Evolutionary conservation across 2,329 filamentous ascomycete species (phyloP).

Genomic region (Botrytis elliptica): DNA sequence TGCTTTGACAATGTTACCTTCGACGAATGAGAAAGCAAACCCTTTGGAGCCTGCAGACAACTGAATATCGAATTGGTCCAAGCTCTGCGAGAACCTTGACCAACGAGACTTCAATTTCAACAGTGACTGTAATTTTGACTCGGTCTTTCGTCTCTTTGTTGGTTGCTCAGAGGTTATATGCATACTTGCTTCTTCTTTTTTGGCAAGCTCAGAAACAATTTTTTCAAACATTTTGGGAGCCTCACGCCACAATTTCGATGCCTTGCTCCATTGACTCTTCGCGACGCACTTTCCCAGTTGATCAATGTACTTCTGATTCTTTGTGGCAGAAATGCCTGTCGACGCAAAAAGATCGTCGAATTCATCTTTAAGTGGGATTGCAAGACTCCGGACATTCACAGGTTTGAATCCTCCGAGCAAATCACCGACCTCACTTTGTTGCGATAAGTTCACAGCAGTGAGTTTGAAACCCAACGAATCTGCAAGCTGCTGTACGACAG

Average conservation of each 20-base stretch:
- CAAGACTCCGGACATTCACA: constrained; percentile 82
- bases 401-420: constrained; percentile 95
- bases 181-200: constrained; percentile 42
- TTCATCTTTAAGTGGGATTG: constrained; percentile 87
- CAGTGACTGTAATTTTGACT: constrained; percentile 65
- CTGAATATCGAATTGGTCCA: constrained; percentile 79
- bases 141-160: constrained; percentile 66
- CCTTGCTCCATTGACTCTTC: constrained; percentile 82
- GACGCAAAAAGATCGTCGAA: constrained; percentile 86
- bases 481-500: constrained; percentile 89
- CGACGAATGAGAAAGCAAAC: constrained; percentile 93
- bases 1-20: constrained; percentile 96
- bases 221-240: constrained; percentile 83
- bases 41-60: constrained; percentile 67
- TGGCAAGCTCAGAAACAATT: constrained; percentile 57
- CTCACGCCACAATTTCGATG: constrained; percentile 83
- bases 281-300: constrained; percentile 76
- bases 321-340: constrained; percentile 80
- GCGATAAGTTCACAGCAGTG: constrained; percentile 91
- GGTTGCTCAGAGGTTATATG: constrained; percentile 56
- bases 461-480: constrained; percentile 81
- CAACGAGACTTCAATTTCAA: constrained; percentile 64
- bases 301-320: constrained; percentile 84
- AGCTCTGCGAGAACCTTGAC: constrained; percentile 72
- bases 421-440: constrained; percentile 97